phyloP scores from a whole-genome alignment of 2,329 filamentous ascomycete species.

The Ceratocystis eucalypticola region DNA sequence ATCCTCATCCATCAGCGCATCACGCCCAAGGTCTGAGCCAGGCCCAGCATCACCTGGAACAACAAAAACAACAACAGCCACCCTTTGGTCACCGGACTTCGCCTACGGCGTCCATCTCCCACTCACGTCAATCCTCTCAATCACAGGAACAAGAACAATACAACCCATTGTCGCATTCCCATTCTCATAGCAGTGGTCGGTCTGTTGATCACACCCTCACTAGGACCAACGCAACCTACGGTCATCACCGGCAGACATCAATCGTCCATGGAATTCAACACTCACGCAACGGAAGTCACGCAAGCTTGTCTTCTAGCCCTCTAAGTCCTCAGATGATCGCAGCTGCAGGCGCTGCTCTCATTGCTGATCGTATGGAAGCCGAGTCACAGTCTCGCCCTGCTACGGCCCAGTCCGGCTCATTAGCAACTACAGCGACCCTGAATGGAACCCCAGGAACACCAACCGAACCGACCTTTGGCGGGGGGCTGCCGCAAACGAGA shows the following conservation, averaged over 20 bases:
- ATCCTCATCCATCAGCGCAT: slow-evolving; percentile 4
- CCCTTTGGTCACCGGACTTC: neutral
- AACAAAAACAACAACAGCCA: neutral
- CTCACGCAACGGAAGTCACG: slow-evolving; percentile 74
- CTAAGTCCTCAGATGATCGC: slow-evolving; percentile 78
- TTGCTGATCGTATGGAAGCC: slow-evolving; percentile 41
- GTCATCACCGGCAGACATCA: slow-evolving; percentile 89
- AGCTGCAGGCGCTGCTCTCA: slow-evolving; percentile 44
- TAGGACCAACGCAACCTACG: slow-evolving; percentile 46
- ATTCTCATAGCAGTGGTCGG: slow-evolving; percentile 27
- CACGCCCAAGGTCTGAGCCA: slow-evolving; percentile 7
- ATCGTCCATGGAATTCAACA: slow-evolving; percentile 96
- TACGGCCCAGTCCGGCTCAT: slow-evolving; percentile 27
- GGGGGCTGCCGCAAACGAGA: slow-evolving; percentile 32
- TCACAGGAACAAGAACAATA: slow-evolving; percentile 32
- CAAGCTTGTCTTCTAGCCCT: slow-evolving; percentile 67
- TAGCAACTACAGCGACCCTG: slow-evolving; percentile 28
- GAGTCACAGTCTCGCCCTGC: slow-evolving; percentile 31
- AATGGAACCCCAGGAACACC: slow-evolving; percentile 29
- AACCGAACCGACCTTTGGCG: slow-evolving; percentile 31
- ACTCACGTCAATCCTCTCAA: slow-evolving; percentile 46
- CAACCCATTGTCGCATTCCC: slow-evolving; percentile 25
- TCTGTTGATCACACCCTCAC: slow-evolving; percentile 32
- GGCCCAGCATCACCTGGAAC: neutral
- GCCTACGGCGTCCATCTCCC: slow-evolving; percentile 30